Base-by-base conservation (phyloP, 2,329 filamentous ascomycete genomes). In the Sodiomyces alkalinus region DNA sequence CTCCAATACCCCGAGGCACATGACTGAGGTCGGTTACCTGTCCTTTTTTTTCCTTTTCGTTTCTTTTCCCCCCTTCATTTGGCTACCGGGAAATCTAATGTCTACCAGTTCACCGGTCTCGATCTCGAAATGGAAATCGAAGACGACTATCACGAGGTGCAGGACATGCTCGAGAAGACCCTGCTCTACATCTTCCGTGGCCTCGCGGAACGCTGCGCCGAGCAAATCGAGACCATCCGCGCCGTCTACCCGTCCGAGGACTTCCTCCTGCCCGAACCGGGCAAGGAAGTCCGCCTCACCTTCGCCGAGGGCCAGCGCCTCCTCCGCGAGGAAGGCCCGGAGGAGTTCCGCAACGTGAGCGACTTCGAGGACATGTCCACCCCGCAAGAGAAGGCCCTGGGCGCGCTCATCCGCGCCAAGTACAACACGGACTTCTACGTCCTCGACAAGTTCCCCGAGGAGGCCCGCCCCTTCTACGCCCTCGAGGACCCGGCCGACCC, bases 371-470 rank as follows among this genome's bases (percentile, higher is more conserved):
- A 90, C 45, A 74, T 87, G 62, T 69, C 58, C 46, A 90, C 80
- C 1, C 74, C 80, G 1, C 77, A 87, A 47, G 81, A 90, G 52
- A 86, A 86, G 57, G 80, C 78, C n/a, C 74, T 96, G 7, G 90
- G 90, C 33, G 75, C 74, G 16, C 65, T 96, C 26, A 73, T 96
- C 40, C 77, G 81, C 32, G 68, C 81, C 43, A 94, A 93, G 58
- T 93, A 79, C 66, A 71, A 79, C 49, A 90, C 85, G 34, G 90
- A 98, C 59, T 96, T 96, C 60, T 96, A 93, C 60, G 77, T 92
- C 14, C 69, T 98, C 37, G 87, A 96, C 63, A 90, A 96, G 57
- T 98, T 93, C 65, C 90, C 90, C 24, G 74, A 90, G 52, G 63
- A 65, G 20, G 81, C 90, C 13, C 73, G 90, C 17, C 87, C 87